phyloP scores from a whole-genome alignment of 441 rosid species.

The Arabidopsis hybrid region DNA sequence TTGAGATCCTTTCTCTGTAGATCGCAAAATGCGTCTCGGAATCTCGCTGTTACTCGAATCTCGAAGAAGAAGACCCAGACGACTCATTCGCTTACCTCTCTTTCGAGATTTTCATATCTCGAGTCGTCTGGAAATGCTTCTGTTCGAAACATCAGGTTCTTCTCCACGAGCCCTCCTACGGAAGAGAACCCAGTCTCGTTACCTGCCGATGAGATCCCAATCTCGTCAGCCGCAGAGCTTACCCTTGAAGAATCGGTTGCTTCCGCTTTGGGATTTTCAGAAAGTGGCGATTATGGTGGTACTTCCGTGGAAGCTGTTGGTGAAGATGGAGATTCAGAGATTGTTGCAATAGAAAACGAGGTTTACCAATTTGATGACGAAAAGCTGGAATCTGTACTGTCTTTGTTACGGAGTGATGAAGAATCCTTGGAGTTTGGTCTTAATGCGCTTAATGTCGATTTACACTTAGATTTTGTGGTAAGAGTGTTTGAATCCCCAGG shows the following conservation, averaged over 20 bases:
- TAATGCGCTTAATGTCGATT: slow-evolving; percentile 51
- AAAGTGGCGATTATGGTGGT: slow-evolving; percentile 37
- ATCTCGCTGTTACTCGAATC: slow-evolving; percentile 35
- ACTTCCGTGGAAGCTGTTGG: slow-evolving; percentile 17
- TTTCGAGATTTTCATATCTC: slow-evolving; percentile 32
- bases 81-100: slow-evolving; percentile 25
- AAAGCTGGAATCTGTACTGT: slow-evolving; percentile 62
- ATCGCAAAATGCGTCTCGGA: slow-evolving; percentile 46
- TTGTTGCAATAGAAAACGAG: slow-evolving; percentile 25
- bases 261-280: slow-evolving; percentile 37
- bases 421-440: slow-evolving; percentile 69
- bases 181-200: slow-evolving; percentile 38
- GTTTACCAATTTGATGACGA: slow-evolving; percentile 55
- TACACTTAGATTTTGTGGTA: slow-evolving; percentile 58
- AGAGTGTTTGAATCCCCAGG: slow-evolving; percentile 64
- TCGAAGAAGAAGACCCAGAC: slow-evolving; percentile 43
- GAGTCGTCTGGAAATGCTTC: slow-evolving; percentile 38
- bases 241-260: slow-evolving; percentile 20
- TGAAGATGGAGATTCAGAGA: slow-evolving; percentile 38
- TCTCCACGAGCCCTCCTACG: slow-evolving; percentile 43
- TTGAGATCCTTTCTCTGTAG: slow-evolving; percentile 59
- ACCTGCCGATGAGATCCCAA: slow-evolving; percentile 29
- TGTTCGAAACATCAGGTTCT: slow-evolving; percentile 46
- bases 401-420: slow-evolving; percentile 73
- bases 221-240: slow-evolving; percentile 37